Conservation (phyloP, 2,329 filamentous ascomycete genomes). For the Aspergillus pseudoterreus region DNA sequence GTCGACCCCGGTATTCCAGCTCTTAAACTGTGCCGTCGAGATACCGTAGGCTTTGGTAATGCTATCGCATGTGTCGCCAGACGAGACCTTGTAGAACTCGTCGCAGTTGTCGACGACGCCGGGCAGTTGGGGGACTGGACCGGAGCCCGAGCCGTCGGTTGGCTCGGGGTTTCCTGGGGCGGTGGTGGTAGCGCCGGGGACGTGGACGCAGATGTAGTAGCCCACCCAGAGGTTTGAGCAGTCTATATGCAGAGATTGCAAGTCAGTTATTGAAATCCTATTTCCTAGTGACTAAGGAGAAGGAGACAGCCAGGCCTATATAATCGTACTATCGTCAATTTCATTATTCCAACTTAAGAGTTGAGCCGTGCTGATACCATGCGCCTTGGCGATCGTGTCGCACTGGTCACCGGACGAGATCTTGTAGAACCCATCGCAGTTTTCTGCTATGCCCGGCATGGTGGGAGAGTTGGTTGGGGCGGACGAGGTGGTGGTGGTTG, state of each 20-base stretch:
- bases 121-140: conserved; percentile 10
- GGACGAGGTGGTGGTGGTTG: background rate
- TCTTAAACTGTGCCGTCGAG: background rate
- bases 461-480: background rate
- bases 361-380: conserved; percentile 4
- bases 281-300: background rate
- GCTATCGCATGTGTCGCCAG: background rate
- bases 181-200: background rate
- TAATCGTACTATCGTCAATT: conserved; percentile 2
- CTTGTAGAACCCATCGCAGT: conserved; percentile 8
- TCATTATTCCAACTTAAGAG: conserved; percentile 4
- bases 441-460: conserved; percentile 3
- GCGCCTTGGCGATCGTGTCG: background rate
- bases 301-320: background rate
- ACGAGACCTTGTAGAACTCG: background rate
- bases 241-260: too few species aligned
- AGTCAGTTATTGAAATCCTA: background rate
- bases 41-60: conserved; percentile 1
- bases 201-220: conserved; percentile 4
- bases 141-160: background rate
- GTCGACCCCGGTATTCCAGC: background rate
- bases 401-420: conserved; percentile 5
- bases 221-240: too few species aligned
- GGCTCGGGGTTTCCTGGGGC: background rate
- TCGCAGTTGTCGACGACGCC: background rate